Base-by-base conservation (phyloP, 169 alveolate genomes). In the Cryptosporidium sp. region DNA sequence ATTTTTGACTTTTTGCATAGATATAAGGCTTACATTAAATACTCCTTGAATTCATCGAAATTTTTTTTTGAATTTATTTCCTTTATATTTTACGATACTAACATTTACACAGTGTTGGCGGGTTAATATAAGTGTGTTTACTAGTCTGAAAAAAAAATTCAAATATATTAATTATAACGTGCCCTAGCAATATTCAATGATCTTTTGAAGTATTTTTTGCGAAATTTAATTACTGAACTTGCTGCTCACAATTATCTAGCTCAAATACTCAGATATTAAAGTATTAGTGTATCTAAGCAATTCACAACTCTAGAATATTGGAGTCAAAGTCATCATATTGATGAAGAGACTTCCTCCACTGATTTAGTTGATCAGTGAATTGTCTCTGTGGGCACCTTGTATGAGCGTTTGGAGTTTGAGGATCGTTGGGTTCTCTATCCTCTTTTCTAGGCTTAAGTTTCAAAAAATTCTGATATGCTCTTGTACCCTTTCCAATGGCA, bases 351-450 rank as follows among this genome's bases (percentile, higher is more conserved):
- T 80, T 80, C 18, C 89, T 80, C 89, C 89, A 80, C 8, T 62
- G 73, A 65, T 80, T 80, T 51, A 80, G 42, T 61, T 42, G 72
- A 29, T 67, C 75, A 10, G 75, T 67, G 10, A 80, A 80, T 31
- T 80, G 89, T 80, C 62, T 80, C 42, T 80, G 89, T 80, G 89
- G 89, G 29, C 89, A 80, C 70, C 89, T 80, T 18, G 26, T 9
- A 62, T 80, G 89, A 61, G 89, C 89, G 18, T 80, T 80, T 10
- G 89, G 89, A 44, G 89, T 80, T 29, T 80, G 89, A 14, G 89
- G 89, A n/a, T 80, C 89, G 29, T 65, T 60, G 0, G 61, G 67
- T 6, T 80, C 89, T 23, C 89, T 60, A 61, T 60, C 68, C 42
- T 80, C 89, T 39, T 62, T 80, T 31, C 31, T 80, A 21, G 89